Evolutionary conservation across 139 green algal genomes (phyloP).

Genomic region (Coelastrella sp.): DNA sequence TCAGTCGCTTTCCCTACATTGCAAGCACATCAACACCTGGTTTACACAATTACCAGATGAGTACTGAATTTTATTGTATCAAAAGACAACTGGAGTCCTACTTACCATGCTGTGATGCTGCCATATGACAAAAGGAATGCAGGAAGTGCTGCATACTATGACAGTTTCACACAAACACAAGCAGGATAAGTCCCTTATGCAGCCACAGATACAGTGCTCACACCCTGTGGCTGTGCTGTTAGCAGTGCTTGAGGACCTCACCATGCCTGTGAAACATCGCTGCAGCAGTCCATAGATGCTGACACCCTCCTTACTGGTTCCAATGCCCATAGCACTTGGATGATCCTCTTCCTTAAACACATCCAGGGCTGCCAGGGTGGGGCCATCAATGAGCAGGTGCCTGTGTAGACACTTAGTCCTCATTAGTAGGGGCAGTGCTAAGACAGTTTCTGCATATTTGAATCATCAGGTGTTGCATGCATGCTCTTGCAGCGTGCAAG

Average conservation of each 20-base stretch:
- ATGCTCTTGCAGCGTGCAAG: too few species aligned
- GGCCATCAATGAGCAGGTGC: constrained; percentile 70
- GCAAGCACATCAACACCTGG: too few species aligned
- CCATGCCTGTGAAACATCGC: constrained; percentile 70
- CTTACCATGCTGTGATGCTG: too few species aligned
- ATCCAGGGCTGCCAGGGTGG: constrained; percentile 69
- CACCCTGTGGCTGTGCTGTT: background rate
- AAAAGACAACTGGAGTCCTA: too few species aligned
- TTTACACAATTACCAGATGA: too few species aligned
- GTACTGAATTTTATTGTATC: too few species aligned
- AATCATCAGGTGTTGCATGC: background rate
- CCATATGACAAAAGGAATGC: too few species aligned
- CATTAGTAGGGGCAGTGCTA: background rate
- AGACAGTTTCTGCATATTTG: too few species aligned
- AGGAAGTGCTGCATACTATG: too few species aligned
- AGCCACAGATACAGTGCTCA: background rate
- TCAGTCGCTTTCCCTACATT: constrained; percentile 64
- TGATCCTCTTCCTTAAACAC: constrained; percentile 87
- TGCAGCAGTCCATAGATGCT: constrained; percentile 84
- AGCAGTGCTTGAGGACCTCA: constrained; percentile 1
- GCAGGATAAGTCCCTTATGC: too few species aligned
- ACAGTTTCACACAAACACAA: too few species aligned
- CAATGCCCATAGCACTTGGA: constrained; percentile 90
- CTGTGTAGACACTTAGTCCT: constrained; percentile 38
- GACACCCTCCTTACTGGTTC: constrained; percentile 91